Evolutionary conservation across 1,284 basidiomycete genomes (phyloP), one percentile per base, ranked within the genome.

Genomic region (Erythrobasidium hasegawianum): DNA sequence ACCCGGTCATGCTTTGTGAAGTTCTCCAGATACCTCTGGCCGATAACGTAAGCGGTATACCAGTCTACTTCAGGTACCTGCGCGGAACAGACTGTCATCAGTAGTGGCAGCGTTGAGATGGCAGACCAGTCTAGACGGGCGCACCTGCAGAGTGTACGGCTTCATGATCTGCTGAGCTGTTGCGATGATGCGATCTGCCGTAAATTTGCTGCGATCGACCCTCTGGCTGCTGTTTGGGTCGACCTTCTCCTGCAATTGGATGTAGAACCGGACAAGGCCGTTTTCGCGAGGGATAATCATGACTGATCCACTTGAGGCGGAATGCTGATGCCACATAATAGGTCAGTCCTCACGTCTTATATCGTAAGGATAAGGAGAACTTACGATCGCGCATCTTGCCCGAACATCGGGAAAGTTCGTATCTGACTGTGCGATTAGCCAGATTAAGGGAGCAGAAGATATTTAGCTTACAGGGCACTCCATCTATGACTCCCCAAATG

Each of bases 1-100:
- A 57, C 40, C 39, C 56, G 29, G 4, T 57, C 56, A 20, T 57
- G 22, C 33, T 40, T 39, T n/a, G 56, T 33, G 56, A 40, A 57
- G 22, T 45, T 14, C 14, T 45, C 24, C 8, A n/a, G n/a, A 9
- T 38, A 22, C 16, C 56, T 26, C 38, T 90, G 88, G 1, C 88
- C 87, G 81, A 89, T 72, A 59, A 71, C 68, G 47, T 89, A 89
- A 24, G 87, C 80, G 0, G 87, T 88, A 85, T 86, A 90, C 89
- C 89, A 90, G 43, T 88, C 83, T 20, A 87, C 75, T 22, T 83
- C 33, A 33, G 33, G 33, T 11, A 33, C 33, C 33, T 33, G 11
- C 11, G 11, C 33, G 11, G 33, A 33, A 33, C 5, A 4, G 4
- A 33, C 5, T 33, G 33, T 33, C 11, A 33, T 4, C 33, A n/a